These are phyloP conservation scores for Rhododendron griersonianum DNA, from an alignment of 148 eudicot species.

Conservation along the genomic window DNA sequence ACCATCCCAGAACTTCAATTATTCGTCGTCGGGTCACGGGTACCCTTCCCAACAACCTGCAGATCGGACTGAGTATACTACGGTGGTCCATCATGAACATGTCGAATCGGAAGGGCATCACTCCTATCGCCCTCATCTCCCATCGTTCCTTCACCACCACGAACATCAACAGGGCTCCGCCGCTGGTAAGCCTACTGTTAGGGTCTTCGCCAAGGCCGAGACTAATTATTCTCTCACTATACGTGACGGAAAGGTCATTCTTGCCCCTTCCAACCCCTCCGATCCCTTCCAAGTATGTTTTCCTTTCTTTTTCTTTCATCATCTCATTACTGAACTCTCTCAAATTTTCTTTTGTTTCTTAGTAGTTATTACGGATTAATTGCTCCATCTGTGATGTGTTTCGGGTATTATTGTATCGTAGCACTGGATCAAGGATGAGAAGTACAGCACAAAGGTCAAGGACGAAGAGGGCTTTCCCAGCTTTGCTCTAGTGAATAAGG, in stretches of 20 bases:
- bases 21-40: neutral
- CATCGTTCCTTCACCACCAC: conserved; percentile 33
- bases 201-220: conserved; percentile 54
- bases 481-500: conserved; percentile 72
- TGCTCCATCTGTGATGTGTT: neutral
- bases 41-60: conserved; percentile 11
- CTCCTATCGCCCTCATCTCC: conserved; percentile 44
- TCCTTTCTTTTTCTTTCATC: neutral
- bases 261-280: conserved; percentile 47
- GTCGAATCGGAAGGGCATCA: conserved; percentile 20
- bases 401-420: conserved; percentile 15
- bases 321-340: neutral
- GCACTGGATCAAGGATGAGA: conserved; percentile 93
- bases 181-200: conserved; percentile 42
- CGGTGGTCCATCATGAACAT: conserved; percentile 13
- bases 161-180: conserved; percentile 9
- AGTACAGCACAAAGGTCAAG: conserved; percentile 62
- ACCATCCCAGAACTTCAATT: neutral
- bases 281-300: conserved; percentile 61
- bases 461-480: conserved; percentile 75
- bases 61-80: neutral
- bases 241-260: conserved; percentile 62
- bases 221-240: conserved; percentile 52
- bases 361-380: neutral
- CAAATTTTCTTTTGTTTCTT: neutral